These are phyloP conservation scores for Citrus reticulata DNA, from an alignment of 345 rosid genomes.

Conservation along the genomic window DNA sequence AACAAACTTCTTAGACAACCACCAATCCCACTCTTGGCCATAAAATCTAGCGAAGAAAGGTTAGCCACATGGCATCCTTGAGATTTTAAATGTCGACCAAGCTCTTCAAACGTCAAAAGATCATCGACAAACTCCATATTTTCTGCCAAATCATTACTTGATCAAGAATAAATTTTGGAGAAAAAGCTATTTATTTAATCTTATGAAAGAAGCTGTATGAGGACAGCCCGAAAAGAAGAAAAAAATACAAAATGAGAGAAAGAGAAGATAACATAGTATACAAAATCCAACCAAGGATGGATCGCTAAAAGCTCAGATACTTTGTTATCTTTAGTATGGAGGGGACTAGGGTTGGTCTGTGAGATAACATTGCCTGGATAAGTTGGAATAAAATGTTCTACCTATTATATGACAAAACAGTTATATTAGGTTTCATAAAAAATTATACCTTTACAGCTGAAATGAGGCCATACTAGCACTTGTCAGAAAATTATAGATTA, in stretches of 20 bases:
- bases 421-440: background rate
- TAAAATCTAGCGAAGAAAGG: slow-evolving; percentile 82
- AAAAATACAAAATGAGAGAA: no score
- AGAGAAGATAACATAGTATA: background rate
- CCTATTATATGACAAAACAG: background rate
- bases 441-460: background rate
- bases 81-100: slow-evolving; percentile 62
- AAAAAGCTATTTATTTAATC: background rate
- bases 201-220: background rate
- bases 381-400: background rate
- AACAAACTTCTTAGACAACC: slow-evolving; percentile 79
- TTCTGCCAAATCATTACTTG: slow-evolving; percentile 43
- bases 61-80: slow-evolving; percentile 82
- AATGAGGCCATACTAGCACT: background rate
- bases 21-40: slow-evolving; percentile 65
- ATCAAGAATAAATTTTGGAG: slow-evolving; percentile 3
- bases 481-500: background rate
- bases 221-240: background rate
- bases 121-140: slow-evolving; percentile 97
- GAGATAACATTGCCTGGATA: background rate
- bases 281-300: background rate
- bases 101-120: slow-evolving; percentile 73
- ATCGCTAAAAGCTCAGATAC: background rate
- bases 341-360: background rate
- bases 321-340: background rate